Evolutionary conservation across 2,329 filamentous ascomycete species (phyloP).

Genomic region (Bipolaris gigantea): DNA sequence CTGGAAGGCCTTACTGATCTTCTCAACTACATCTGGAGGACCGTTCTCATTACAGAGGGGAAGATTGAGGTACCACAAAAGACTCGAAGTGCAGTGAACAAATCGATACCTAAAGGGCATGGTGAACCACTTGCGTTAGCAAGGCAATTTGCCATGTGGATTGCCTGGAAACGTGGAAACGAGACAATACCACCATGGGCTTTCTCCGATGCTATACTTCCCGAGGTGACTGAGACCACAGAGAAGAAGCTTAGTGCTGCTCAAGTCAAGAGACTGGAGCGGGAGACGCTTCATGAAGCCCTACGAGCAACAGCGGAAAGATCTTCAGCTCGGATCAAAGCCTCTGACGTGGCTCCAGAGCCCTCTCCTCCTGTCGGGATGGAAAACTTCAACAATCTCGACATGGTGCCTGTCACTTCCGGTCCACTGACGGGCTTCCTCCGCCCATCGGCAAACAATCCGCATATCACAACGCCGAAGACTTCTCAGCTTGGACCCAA

Average conservation of each 20-base stretch:
- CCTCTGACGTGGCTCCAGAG: conserved; percentile 21
- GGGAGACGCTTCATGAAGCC: conserved; percentile 52
- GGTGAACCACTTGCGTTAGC: conserved; percentile 64
- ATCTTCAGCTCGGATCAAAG: conserved; percentile 45
- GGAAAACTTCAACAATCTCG: conserved; percentile 17
- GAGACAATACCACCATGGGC: conserved; percentile 65
- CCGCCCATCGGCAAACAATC: conserved; percentile 42
- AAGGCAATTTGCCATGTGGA: conserved; percentile 65
- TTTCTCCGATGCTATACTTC: conserved; percentile 58
- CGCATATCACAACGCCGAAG: conserved; percentile 54
- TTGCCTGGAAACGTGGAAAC: conserved; percentile 68
- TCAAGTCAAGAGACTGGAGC: conserved; percentile 59
- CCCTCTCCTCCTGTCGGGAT: conserved; percentile 17
- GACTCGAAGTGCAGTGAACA: conserved; percentile 61
- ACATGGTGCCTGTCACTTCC: conserved; percentile 18
- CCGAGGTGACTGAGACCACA: conserved; percentile 39
- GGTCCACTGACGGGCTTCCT: conserved; percentile 39
- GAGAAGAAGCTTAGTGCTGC: conserved; percentile 60
- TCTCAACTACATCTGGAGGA: conserved; percentile 63
- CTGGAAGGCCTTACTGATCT: conserved; percentile 63
- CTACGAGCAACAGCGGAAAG: conserved; percentile 49
- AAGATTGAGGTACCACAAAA: conserved; percentile 64
- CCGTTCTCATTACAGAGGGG: conserved; percentile 63
- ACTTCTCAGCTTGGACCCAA: conserved; percentile 63
- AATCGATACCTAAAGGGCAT: conserved; percentile 64